Evolutionary conservation across 78 protist genomes (phyloP).

Genomic region (Planoprotostelium fungivorum): DNA sequence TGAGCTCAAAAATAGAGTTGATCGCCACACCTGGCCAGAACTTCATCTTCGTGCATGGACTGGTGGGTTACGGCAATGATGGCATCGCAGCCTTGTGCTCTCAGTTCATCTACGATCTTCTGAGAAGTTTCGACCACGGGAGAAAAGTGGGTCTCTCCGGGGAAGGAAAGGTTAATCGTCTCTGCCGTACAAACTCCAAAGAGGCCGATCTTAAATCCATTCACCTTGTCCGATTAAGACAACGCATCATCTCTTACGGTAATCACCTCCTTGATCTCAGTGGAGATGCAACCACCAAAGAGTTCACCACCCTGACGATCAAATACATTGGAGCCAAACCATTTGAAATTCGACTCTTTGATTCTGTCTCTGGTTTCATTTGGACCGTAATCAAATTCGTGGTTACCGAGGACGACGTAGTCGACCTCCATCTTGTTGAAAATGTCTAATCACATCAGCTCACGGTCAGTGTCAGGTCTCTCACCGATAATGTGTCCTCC

Average conservation of each 20-base stretch:
- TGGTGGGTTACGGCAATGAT: not conserved
- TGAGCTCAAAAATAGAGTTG: not conserved
- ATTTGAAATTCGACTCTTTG: not conserved
- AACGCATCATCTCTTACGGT: not conserved
- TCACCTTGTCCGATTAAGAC: not conserved
- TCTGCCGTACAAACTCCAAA: constrained; percentile 6
- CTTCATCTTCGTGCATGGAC: not conserved
- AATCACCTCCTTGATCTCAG: not conserved
- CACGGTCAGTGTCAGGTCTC: no score
- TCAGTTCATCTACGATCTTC: not conserved
- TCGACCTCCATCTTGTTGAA: constrained; percentile 2
- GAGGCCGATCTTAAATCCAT: constrained; percentile 2
- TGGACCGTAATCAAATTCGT: constrained; percentile 4
- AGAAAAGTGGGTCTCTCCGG: not conserved
- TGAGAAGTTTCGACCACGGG: not conserved
- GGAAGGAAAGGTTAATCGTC: not conserved
- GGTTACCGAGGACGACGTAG: constrained; percentile 2
- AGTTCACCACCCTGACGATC: not conserved
- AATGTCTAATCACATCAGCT: no score
- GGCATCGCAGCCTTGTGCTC: not conserved
- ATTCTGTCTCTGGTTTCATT: not conserved
- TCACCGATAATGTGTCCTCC: constrained; percentile 11
- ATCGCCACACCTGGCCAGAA: not conserved
- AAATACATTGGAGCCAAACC: not conserved
- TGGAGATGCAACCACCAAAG: not conserved